Conservation (phyloP, 228 moss, liverwort and hornwort genomes). For the Sphagnum fallax region DNA sequence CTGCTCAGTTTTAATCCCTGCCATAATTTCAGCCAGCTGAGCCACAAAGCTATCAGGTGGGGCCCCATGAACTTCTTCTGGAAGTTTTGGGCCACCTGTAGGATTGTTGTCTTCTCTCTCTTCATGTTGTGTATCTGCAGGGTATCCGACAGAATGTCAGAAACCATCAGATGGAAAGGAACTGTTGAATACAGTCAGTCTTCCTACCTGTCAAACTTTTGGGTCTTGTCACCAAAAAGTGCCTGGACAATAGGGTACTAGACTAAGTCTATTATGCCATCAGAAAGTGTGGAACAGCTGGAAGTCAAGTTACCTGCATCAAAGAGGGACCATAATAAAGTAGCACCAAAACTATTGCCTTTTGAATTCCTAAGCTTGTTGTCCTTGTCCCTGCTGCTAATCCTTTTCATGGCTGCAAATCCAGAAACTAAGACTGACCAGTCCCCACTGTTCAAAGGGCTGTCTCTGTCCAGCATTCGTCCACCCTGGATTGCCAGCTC, state of each 20-base stretch:
- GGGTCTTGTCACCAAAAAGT: no score
- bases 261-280: no score
- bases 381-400: slow-evolving; percentile 67
- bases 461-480: slow-evolving; percentile 47
- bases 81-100: slow-evolving; percentile 42
- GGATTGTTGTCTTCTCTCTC: slow-evolving; percentile 36
- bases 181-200: no score
- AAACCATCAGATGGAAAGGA: not conserved
- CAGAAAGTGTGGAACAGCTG: no score
- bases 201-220: no score
- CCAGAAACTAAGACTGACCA: slow-evolving; percentile 86
- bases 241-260: no score
- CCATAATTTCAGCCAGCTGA: slow-evolving; percentile 89
- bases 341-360: slow-evolving; percentile 44
- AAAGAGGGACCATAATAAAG: slow-evolving; percentile 70
- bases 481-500: slow-evolving; percentile 46
- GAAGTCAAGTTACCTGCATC: slow-evolving; percentile 45
- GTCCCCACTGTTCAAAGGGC: slow-evolving; percentile 61
- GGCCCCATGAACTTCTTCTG: slow-evolving; percentile 88
- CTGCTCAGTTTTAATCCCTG: slow-evolving; percentile 78
- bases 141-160: not conserved
- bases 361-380: slow-evolving; percentile 44
- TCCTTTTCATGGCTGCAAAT: slow-evolving; percentile 85
- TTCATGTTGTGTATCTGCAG: slow-evolving; percentile 49
- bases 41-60: slow-evolving; percentile 91